These are phyloP conservation scores for Gynostemma pentaphyllum DNA, from an alignment of 306 rosid genomes.

Conservation along the genomic window DNA sequence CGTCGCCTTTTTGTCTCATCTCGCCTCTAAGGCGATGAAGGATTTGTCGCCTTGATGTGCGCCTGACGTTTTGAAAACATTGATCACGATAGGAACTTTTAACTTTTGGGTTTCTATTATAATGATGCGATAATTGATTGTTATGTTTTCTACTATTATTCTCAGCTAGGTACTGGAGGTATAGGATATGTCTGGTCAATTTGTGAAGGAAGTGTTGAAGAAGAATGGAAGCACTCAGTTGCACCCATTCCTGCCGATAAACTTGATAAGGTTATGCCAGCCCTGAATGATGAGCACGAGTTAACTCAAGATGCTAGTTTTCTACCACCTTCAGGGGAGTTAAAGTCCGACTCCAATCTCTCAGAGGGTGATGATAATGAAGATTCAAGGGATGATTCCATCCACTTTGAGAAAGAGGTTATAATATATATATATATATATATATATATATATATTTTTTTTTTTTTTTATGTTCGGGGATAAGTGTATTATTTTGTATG, in stretches of 20 bases:
- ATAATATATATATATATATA: too few relatives aligned
- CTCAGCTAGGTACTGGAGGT: constrained; percentile 89
- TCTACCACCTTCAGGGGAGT: constrained; percentile 83
- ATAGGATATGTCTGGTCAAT: constrained; percentile 79
- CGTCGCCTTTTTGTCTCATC: too few relatives aligned
- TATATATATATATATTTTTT: too few relatives aligned
- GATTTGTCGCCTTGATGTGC: too few relatives aligned
- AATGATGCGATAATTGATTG: neutral
- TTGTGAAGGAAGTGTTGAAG: constrained; percentile 78
- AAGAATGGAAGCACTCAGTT: constrained; percentile 97
- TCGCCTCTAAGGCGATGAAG: too few relatives aligned
- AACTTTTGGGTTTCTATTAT: neutral
- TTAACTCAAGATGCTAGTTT: constrained; percentile 40
- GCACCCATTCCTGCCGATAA: constrained; percentile 86
- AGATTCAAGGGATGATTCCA: constrained; percentile 48
- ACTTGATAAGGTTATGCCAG: constrained; percentile 45
- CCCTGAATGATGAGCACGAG: constrained; percentile 55
- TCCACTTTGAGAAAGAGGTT: constrained; percentile 80
- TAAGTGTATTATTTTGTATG: neutral
- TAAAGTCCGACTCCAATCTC: constrained; percentile 43
- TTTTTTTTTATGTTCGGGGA: neutral
- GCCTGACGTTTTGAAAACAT: too few relatives aligned
- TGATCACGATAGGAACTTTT: neutral
- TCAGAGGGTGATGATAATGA: constrained; percentile 60
- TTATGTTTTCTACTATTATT: constrained; percentile 9